These are phyloP conservation scores for Atkinsonella texensis DNA, from an alignment of 2,329 filamentous ascomycete genomes.

Conservation along the genomic window DNA sequence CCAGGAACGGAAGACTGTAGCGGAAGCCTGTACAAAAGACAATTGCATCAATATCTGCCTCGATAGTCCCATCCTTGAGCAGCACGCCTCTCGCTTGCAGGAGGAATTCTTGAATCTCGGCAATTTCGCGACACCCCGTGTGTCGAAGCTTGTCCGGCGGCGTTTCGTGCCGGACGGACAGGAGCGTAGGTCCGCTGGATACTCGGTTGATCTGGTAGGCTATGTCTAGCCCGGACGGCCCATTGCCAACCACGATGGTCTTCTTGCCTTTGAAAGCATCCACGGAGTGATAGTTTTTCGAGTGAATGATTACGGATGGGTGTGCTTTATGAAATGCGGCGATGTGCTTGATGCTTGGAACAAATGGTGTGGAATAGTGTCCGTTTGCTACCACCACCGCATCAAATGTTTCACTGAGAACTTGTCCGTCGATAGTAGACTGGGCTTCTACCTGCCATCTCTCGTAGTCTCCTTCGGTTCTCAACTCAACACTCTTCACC, in stretches of 20 bases:
- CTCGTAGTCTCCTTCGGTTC: constrained; percentile 20
- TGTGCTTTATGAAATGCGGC: constrained; percentile 45
- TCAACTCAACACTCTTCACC: constrained; percentile 45
- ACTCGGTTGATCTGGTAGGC: constrained; percentile 58
- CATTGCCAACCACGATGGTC: constrained; percentile 74
- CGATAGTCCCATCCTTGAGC: constrained; percentile 54
- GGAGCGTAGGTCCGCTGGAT: constrained; percentile 48
- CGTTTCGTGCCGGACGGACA: constrained; percentile 46
- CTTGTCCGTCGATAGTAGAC: constrained; percentile 32
- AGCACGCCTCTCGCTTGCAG: constrained; percentile 44
- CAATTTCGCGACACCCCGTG: constrained; percentile 36
- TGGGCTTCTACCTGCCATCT: constrained; percentile 50
- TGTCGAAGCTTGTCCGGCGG: constrained; percentile 31
- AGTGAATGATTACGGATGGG: constrained; percentile 54
- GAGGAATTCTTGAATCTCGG: constrained; percentile 46
- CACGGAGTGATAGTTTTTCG: constrained; percentile 66
- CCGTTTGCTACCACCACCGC: constrained; percentile 66
- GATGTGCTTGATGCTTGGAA: constrained; percentile 52
- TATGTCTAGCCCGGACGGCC: constrained; percentile 76
- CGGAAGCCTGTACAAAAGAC: constrained; percentile 87
- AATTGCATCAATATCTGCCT: constrained; percentile 59
- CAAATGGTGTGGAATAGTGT: constrained; percentile 58
- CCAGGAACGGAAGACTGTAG: constrained; percentile 67
- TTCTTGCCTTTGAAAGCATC: constrained; percentile 54
- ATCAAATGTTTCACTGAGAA: constrained; percentile 46